These are phyloP conservation scores for Globisporangium rhizosaccharum DNA, from an alignment of 352 stramenopile genomes.

Conservation along the genomic window DNA sequence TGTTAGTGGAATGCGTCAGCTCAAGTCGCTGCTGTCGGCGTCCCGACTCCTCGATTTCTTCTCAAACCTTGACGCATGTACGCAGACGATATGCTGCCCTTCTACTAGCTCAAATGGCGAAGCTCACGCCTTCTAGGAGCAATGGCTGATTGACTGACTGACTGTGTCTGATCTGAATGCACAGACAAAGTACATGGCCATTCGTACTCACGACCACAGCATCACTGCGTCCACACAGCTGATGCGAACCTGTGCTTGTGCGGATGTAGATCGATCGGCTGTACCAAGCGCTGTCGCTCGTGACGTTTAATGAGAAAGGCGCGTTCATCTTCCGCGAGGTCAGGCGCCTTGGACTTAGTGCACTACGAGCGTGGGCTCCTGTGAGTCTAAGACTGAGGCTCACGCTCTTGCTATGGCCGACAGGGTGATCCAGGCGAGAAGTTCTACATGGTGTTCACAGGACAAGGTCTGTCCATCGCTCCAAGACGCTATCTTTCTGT, in stretches of 20 bases:
- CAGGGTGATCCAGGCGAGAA: conserved; percentile 71
- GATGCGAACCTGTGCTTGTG: background rate
- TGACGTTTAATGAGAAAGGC: conserved; percentile 34
- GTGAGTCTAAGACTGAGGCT: background rate
- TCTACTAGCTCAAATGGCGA: background rate
- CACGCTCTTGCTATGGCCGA: background rate
- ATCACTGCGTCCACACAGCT: background rate
- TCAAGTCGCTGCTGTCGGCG: conserved; percentile 66
- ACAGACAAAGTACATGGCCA: background rate
- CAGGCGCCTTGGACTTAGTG: background rate
- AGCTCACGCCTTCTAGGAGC: too few species aligned
- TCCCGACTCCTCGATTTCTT: conserved; percentile 82
- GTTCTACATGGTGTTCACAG: conserved; percentile 76
- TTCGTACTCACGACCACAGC: background rate
- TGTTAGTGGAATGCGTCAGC: conserved; percentile 18
- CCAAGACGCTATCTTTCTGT: background rate
- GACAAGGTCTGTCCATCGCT: conserved; percentile 36
- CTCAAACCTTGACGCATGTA: conserved; percentile 72
- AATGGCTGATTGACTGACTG: too few species aligned
- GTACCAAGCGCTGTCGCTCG: conserved; percentile 66
- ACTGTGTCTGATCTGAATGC: too few species aligned
- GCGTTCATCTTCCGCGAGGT: conserved; percentile 63
- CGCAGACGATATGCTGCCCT: background rate
- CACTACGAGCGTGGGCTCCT: background rate
- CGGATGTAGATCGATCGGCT: conserved; percentile 54